Conservation (phyloP, 2,329 filamentous ascomycete genomes). For the Diplocarpon rosae region DNA sequence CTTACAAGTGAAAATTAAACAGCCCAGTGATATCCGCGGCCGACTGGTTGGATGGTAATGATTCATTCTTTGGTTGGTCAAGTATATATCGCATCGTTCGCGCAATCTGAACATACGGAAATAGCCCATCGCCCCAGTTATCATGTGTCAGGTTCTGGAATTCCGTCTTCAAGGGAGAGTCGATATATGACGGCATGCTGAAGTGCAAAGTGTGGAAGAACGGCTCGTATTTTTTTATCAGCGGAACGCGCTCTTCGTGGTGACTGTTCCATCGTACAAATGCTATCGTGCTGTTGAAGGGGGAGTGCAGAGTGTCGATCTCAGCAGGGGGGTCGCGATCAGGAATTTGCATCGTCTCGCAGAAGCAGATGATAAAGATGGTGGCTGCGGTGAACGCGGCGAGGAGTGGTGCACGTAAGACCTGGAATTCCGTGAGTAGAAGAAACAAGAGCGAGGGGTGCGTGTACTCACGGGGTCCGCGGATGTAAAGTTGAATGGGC, state of each 20-base stretch:
- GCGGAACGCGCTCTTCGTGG: conserved; percentile 22
- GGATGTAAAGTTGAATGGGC: no score
- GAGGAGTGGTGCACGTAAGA: background rate
- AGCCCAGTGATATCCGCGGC: conserved; percentile 23
- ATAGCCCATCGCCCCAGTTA: conserved; percentile 15
- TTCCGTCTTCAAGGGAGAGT: background rate
- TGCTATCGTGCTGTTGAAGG: conserved; percentile 25
- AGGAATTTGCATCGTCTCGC: conserved; percentile 1
- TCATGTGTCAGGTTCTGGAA: conserved; percentile 25
- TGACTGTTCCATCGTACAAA: conserved; percentile 25
- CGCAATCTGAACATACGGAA: conserved; percentile 20
- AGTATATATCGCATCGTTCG: conserved; percentile 27
- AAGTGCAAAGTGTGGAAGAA: conserved; percentile 27
- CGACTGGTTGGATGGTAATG: conserved; percentile 4
- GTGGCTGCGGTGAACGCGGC: background rate
- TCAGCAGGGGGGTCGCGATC: background rate
- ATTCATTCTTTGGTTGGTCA: conserved; percentile 10
- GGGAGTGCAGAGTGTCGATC: conserved; percentile 12
- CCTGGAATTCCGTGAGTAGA: background rate
- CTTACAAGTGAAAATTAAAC: conserved; percentile 25
- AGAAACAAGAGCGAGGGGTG: background rate
- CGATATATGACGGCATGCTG: conserved; percentile 18
- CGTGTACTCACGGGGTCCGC: background rate
- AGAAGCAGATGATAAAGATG: conserved; percentile 1
- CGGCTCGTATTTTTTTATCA: conserved; percentile 24